Evolutionary conservation across 164 flowering plant genomes (phyloP), one percentile per base, ranked within the genome.

Genomic region (Berberis thunbergii): DNA sequence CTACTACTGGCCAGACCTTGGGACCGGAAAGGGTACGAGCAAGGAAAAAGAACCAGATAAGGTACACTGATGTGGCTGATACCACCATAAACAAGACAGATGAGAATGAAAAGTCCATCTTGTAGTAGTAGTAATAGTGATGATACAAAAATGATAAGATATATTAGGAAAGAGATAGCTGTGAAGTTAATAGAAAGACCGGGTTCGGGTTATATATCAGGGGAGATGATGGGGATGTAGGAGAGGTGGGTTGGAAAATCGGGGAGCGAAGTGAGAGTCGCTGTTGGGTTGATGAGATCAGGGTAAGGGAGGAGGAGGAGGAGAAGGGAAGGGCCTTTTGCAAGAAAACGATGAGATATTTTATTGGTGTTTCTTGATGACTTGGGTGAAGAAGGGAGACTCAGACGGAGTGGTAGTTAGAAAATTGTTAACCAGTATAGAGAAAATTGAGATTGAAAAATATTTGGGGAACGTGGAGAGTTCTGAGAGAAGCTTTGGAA

Each of bases 1-100:
- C 98, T 6, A 93, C 63, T 0, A 93, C 0, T 0, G 98, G 97
- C 83, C 80, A 84, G 1, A 80, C 80, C 39, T 58, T 78, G 0
- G 97, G 97, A 3, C 98, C 98, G 85, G 77, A 72, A 8, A 88
- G 79, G 26, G 60, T 75, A 11, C 83, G 59, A 7, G 84, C 63
- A 0, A 91, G 71, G 61, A 76, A 63, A 12, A 60, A 65, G 75
- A 91, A 88, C 97, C 97, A 91, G 49, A 83, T 1, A 42, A 85
- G 70, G 55, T 91, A 91, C 0, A 80, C 73, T 0, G 81, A 73
- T 0, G 74, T 45, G 5, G 67, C 69, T 1, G 78, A 8, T 26
- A 26, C 26, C 26, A 26, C 26, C 26, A 26, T 26, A 26, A 26
- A 26, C 26, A 26, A 26, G 26, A 26, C 26, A 26, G 26, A 49